Conservation (phyloP, 768 basidiomycete genomes). For the Daedaleopsis sinensis region DNA sequence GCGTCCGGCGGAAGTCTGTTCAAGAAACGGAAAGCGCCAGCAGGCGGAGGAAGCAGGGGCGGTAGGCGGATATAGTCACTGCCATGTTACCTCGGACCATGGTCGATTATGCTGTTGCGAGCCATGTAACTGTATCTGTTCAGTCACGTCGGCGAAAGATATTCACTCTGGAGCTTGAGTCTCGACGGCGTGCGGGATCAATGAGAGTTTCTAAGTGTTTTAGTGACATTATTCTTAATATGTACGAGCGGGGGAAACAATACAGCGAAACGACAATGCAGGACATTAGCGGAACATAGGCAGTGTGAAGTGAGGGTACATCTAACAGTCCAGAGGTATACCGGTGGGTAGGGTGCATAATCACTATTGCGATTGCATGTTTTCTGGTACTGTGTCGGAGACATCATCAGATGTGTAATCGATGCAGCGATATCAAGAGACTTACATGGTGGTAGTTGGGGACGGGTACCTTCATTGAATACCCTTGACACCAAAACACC, state of each 20-base stretch:
- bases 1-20: constrained; percentile 25
- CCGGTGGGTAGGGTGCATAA: constrained; percentile 12
- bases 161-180: too few species aligned
- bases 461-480: constrained; percentile 81
- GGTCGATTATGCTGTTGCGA: too few species aligned
- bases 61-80: constrained; percentile 21
- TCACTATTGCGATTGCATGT: constrained; percentile 54
- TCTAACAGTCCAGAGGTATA: constrained; percentile 49
- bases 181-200: too few species aligned
- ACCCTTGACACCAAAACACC: constrained; percentile 91
- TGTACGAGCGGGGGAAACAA: constrained; percentile 16
- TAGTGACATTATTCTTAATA: constrained; percentile 3
- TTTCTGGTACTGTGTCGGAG: constrained; percentile 53
- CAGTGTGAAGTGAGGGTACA: constrained; percentile 36
- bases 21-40: constrained; percentile 31
- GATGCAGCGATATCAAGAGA: constrained; percentile 14
- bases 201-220: neutral
- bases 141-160: neutral
- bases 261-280: constrained; percentile 11
- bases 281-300: constrained; percentile 21
- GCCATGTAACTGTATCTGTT: neutral
- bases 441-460: constrained; percentile 80
- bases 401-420: neutral
- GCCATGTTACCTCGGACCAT: neutral
- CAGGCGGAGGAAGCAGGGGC: constrained; percentile 23